phyloP scores from a whole-genome alignment of 2,329 filamentous ascomycete species.

The Huntiella decipiens region DNA sequence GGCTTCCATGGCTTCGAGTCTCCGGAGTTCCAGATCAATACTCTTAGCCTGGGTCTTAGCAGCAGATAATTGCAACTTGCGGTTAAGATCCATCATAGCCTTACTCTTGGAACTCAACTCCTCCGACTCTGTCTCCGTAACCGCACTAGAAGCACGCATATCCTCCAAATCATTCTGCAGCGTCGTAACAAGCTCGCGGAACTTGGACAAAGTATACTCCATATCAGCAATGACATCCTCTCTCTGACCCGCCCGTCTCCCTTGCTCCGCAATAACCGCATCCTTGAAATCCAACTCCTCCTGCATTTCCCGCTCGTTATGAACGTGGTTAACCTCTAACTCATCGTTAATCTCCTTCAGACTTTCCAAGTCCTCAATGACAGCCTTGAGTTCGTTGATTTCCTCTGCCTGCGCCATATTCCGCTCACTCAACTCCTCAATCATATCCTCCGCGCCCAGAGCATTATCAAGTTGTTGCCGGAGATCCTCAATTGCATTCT shows the following conservation, averaged over 20 bases:
- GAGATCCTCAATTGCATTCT: constrained; percentile 65
- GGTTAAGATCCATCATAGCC: constrained; percentile 91
- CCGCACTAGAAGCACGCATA: constrained; percentile 76
- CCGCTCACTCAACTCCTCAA: constrained; percentile 75
- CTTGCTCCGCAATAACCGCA: constrained; percentile 63
- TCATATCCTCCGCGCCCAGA: constrained; percentile 77
- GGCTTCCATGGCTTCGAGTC: constrained; percentile 76
- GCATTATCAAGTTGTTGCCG: constrained; percentile 81
- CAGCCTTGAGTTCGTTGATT: constrained; percentile 62
- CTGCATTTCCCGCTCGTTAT: constrained; percentile 85
- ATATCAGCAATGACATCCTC: constrained; percentile 68
- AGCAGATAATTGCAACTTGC: constrained; percentile 79
- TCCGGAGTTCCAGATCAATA: constrained; percentile 74
- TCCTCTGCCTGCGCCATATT: constrained; percentile 70
- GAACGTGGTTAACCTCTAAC: constrained; percentile 78
- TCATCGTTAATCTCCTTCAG: constrained; percentile 89
- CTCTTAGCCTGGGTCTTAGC: constrained; percentile 86
- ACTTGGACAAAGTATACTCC: constrained; percentile 75
- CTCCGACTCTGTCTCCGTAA: constrained; percentile 82
- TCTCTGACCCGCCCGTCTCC: constrained; percentile 52
- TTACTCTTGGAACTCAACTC: constrained; percentile 75
- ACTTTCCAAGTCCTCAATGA: constrained; percentile 73
- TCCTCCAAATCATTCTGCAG: constrained; percentile 78
- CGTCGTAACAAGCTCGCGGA: constrained; percentile 72
- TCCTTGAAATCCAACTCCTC: constrained; percentile 85